Conservation (phyloP, 140 eudicot genomes). For the Bidens hawaiensis region DNA sequence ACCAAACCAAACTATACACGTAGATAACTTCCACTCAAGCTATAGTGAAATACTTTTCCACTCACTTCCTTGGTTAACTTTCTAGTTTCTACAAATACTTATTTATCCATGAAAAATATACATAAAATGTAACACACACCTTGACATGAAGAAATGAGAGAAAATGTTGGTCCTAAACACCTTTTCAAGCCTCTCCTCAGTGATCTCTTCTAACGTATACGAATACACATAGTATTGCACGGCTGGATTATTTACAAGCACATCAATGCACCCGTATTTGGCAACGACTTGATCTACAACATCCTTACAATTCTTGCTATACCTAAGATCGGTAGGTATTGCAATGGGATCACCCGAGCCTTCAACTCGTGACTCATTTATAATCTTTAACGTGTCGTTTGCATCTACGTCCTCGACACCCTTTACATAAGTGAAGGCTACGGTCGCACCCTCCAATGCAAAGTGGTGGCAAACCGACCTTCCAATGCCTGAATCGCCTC, state of each 20-base stretch:
- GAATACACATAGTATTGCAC: conserved; percentile 10
- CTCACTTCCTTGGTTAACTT: too few species aligned
- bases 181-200: conserved; percentile 15
- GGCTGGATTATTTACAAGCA: conserved; percentile 11
- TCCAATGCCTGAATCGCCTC: conserved; percentile 27
- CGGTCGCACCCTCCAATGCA: conserved; percentile 18
- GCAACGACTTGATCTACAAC: conserved; percentile 5
- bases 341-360: conserved; percentile 19
- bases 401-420: conserved; percentile 25
- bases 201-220: conserved; percentile 14
- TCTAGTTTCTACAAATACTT: too few species aligned
- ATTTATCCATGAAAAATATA: not conserved
- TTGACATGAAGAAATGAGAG: conserved; percentile 22
- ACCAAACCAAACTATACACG: too few species aligned
- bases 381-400: conserved; percentile 10
- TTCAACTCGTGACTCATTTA: not conserved
- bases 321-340: conserved; percentile 18
- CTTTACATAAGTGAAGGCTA: conserved; percentile 24
- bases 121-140: not conserved
- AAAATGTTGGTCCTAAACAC: conserved; percentile 25
- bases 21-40: too few species aligned
- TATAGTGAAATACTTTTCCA: too few species aligned
- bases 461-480: conserved; percentile 21
- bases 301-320: conserved; percentile 15
- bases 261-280: conserved; percentile 13